Evolutionary conservation across 345 rosid species (phyloP).

Genomic region (Kernera saxatilis): DNA sequence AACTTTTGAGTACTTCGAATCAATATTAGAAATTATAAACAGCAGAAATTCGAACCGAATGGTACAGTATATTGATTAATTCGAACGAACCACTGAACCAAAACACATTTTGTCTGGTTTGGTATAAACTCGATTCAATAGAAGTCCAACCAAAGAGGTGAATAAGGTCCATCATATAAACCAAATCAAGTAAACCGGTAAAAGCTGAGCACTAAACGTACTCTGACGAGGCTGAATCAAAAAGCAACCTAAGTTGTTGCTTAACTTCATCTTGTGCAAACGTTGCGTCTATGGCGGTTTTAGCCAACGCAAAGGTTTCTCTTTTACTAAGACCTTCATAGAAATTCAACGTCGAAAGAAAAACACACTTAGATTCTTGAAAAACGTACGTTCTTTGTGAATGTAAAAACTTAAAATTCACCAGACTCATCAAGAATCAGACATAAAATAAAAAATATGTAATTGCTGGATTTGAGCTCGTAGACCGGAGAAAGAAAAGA

Average conservation of each 20-base stretch:
- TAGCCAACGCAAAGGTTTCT: constrained; percentile 65
- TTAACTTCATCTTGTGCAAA: constrained; percentile 67
- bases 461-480: background rate
- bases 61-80: no score
- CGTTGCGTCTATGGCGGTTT: constrained; percentile 51
- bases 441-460: background rate
- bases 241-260: constrained; percentile 42
- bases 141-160: no score
- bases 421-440: background rate
- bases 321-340: constrained; percentile 53
- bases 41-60: no score
- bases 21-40: no score
- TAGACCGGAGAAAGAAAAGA: background rate
- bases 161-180: no score
- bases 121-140: background rate
- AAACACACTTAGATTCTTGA: background rate
- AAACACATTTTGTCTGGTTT: background rate
- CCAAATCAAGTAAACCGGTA: background rate
- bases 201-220: constrained; percentile 8
- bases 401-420: background rate
- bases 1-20: no score
- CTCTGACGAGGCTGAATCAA: constrained; percentile 37
- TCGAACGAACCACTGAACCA: background rate
- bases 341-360: background rate
- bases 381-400: background rate